Conservation (phyloP, 179 eudicot genomes). For the Pouteria campechiana region DNA sequence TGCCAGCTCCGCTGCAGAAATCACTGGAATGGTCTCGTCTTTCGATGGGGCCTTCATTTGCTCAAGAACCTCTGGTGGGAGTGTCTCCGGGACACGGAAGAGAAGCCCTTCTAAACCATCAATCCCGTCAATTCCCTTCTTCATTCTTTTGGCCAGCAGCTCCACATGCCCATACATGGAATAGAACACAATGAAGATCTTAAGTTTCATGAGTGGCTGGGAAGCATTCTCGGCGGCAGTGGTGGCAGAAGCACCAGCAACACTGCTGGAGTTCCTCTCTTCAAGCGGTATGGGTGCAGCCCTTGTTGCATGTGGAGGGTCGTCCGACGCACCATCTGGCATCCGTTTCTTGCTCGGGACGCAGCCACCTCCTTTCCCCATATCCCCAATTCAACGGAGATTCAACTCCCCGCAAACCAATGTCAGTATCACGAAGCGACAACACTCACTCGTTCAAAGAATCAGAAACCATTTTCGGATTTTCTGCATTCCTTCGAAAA, state of each 20-base stretch:
- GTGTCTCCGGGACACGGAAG: slow-evolving; percentile 72
- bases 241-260: neutral
- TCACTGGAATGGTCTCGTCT: slow-evolving; percentile 62
- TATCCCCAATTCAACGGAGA: too few relatives aligned
- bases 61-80: slow-evolving; percentile 37
- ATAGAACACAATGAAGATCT: slow-evolving; percentile 59
- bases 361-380: slow-evolving; percentile 97
- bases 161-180: slow-evolving; percentile 98
- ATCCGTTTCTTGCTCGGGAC: slow-evolving; percentile 61
- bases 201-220: slow-evolving; percentile 11
- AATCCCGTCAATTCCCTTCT: slow-evolving; percentile 58
- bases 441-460: too few relatives aligned
- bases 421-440: too few relatives aligned
- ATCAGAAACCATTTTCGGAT: too few relatives aligned
- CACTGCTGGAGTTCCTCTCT: neutral
- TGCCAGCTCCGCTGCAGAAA: slow-evolving; percentile 33
- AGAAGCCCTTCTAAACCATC: slow-evolving; percentile 67
- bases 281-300: neutral
- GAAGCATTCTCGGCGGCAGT: slow-evolving; percentile 2
- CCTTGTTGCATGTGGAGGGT: slow-evolving; percentile 1
- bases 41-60: slow-evolving; percentile 76
- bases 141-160: slow-evolving; percentile 52
- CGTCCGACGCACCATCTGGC: slow-evolving; percentile 11
- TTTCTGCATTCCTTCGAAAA: too few relatives aligned
- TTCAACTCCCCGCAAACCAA: too few relatives aligned